Evolutionary conservation across 768 basidiomycete genomes (phyloP).

Genomic region (Suillus occidentalis): DNA sequence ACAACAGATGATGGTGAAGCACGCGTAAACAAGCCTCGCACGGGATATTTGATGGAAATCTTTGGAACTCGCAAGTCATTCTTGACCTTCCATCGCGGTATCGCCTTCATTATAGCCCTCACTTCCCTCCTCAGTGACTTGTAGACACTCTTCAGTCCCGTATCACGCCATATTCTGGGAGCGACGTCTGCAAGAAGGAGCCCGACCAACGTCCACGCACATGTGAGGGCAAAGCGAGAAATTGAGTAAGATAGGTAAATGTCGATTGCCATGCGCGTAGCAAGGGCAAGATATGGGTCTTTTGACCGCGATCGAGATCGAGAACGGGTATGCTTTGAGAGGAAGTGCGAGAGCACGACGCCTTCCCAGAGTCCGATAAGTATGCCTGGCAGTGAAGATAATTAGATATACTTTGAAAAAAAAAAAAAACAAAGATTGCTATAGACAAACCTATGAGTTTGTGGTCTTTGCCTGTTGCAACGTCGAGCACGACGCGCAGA

Average conservation of each 20-base stretch:
- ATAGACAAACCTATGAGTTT: slow-evolving; percentile 29
- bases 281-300: slow-evolving; percentile 71
- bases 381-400: slow-evolving; percentile 50
- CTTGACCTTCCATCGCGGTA: slow-evolving; percentile 32
- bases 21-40: background rate
- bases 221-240: slow-evolving; percentile 44
- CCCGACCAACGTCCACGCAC: slow-evolving; percentile 53
- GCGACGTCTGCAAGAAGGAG: slow-evolving; percentile 54
- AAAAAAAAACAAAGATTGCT: background rate
- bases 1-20: slow-evolving; percentile 18
- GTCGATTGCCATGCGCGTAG: slow-evolving; percentile 70
- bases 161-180: slow-evolving; percentile 46
- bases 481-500: slow-evolving; percentile 61
- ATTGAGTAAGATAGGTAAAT: slow-evolving; percentile 62
- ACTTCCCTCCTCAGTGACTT: slow-evolving; percentile 37
- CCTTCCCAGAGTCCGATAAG: slow-evolving; percentile 82
- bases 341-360: slow-evolving; percentile 69
- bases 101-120: slow-evolving; percentile 30
- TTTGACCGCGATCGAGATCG: slow-evolving; percentile 35
- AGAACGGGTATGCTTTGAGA: slow-evolving; percentile 56
- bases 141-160: slow-evolving; percentile 37
- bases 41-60: slow-evolving; percentile 2
- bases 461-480: slow-evolving; percentile 37
- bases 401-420: background rate
- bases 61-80: slow-evolving; percentile 19